Base-by-base conservation (phyloP, 352 stramenopile genomes). In the Phytophthora sp. region DNA sequence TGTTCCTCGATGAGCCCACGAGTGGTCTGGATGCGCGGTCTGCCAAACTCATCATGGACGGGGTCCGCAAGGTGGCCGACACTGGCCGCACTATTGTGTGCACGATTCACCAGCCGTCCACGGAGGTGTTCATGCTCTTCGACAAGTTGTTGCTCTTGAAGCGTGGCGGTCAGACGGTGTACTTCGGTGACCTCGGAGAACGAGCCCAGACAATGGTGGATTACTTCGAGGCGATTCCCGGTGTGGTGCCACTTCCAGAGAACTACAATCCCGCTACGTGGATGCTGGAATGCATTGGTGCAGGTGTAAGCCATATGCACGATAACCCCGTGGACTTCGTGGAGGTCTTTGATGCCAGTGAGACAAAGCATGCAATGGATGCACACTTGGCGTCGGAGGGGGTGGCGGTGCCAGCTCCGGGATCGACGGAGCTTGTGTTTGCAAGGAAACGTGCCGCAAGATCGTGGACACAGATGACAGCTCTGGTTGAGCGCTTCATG, bases 51-150 rank as follows among this genome's bases (percentile, higher is more conserved):
- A n/a, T n/a, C n/a, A n/a, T n/a, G n/a, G n/a, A n/a, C n/a, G n/a
- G n/a, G n/a, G n/a, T n/a, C n/a, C n/a, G n/a, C n/a, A n/a, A n/a
- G n/a, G n/a, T n/a, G n/a, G n/a, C n/a, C n/a, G n/a, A n/a, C n/a
- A n/a, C n/a, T n/a, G n/a, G n/a, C n/a, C n/a, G n/a, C n/a, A n/a
- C n/a, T n/a, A n/a, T n/a, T n/a, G n/a, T n/a, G n/a, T n/a, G n/a
- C n/a, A n/a, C n/a, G n/a, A 97, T 98, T 59, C 91, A 98, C 56
- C 91, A 98, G 71, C 91, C 91, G 11, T 93, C 79, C 50, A 84
- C 76, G 12, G 74, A 82, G 36, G 84, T 97, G 15, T 97, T 97
- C 74, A 69, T 84, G 27, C 82, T 84, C 38, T 91, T 89, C 57
- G 90, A 98, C 61, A 76, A 91, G 41, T 63, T 98, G 26, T 56